Evolutionary conservation across 2,329 filamentous ascomycete genomes (phyloP).

Genomic region (Seiridium cupressi): DNA sequence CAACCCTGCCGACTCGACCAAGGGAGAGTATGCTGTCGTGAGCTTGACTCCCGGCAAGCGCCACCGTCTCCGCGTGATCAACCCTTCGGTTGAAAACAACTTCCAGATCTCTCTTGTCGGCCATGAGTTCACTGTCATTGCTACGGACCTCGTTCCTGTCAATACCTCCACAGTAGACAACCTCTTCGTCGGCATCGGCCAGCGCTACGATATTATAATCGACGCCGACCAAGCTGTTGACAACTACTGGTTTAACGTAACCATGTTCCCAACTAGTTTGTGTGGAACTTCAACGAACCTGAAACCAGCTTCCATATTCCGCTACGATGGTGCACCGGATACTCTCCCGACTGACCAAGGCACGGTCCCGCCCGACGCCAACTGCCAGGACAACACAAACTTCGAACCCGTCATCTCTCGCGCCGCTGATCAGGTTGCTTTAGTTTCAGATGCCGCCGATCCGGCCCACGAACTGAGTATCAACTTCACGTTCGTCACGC

Average conservation of each 20-base stretch:
- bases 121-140: slow-evolving; percentile 49
- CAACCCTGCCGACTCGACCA: slow-evolving; percentile 23
- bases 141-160: slow-evolving; percentile 51
- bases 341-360: slow-evolving; percentile 29
- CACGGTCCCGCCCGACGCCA: slow-evolving; percentile 10
- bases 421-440: slow-evolving; percentile 22
- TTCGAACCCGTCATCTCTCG: slow-evolving; percentile 22
- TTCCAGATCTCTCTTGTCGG: slow-evolving; percentile 47
- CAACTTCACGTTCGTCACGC: background rate
- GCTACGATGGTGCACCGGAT: slow-evolving; percentile 30
- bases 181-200: slow-evolving; percentile 49
- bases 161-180: slow-evolving; percentile 45
- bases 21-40: slow-evolving; percentile 30
- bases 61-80: slow-evolving; percentile 50
- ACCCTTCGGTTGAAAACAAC: slow-evolving; percentile 47
- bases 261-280: slow-evolving; percentile 12
- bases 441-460: slow-evolving; percentile 11
- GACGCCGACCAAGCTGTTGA: slow-evolving; percentile 30
- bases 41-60: slow-evolving; percentile 41
- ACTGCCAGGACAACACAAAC: slow-evolving; percentile 17
- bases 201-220: slow-evolving; percentile 48
- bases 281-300: slow-evolving; percentile 30
- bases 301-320: slow-evolving; percentile 35
- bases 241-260: slow-evolving; percentile 44
- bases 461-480: slow-evolving; percentile 1